Conservation (phyloP, 2,329 filamentous ascomycete species). For the Fusarium sambucinum region DNA sequence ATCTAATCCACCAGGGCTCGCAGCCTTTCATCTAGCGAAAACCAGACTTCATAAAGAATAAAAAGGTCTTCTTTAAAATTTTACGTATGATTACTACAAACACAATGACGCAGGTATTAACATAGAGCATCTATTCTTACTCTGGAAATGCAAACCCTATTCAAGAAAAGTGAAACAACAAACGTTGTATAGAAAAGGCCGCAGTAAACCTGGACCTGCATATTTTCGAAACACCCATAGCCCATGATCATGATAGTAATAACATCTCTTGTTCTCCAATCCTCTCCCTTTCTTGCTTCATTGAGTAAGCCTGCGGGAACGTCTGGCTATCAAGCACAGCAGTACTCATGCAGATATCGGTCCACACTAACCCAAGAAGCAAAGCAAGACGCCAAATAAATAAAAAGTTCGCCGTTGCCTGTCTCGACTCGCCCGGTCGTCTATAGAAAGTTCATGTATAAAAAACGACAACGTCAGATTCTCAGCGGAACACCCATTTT, state of each 20-base stretch:
- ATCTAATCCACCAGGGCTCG: background rate
- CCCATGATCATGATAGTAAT: slow-evolving; percentile 47
- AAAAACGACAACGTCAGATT: slow-evolving; percentile 39
- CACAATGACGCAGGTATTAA: slow-evolving; percentile 9
- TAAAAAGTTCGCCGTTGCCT: slow-evolving; percentile 29
- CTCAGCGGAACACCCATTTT: slow-evolving; percentile 18
- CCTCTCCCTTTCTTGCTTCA: slow-evolving; percentile 19
- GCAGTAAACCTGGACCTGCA: slow-evolving; percentile 29
- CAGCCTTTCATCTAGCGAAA: slow-evolving; percentile 1
- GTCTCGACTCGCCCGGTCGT: slow-evolving; percentile 38
- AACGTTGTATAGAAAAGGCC: slow-evolving; percentile 39
- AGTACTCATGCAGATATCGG: slow-evolving; percentile 26
- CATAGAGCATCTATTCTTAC: slow-evolving; percentile 39
- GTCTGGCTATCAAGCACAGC: slow-evolving; percentile 35
- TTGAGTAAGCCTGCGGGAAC: slow-evolving; percentile 21
- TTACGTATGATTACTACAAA: background rate
- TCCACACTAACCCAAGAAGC: slow-evolving; percentile 22
- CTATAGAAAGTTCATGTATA: slow-evolving; percentile 47
- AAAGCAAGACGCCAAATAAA: slow-evolving; percentile 33
- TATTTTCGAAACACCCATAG: slow-evolving; percentile 44
- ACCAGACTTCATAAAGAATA: background rate
- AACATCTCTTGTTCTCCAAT: slow-evolving; percentile 34
- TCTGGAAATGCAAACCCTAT: slow-evolving; percentile 44
- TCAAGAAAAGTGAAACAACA: slow-evolving; percentile 41
- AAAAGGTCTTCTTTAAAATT: background rate